Evolutionary conservation across 2,329 filamentous ascomycete genomes (phyloP).

Genomic region (Ophiostoma tasmaniense): DNA sequence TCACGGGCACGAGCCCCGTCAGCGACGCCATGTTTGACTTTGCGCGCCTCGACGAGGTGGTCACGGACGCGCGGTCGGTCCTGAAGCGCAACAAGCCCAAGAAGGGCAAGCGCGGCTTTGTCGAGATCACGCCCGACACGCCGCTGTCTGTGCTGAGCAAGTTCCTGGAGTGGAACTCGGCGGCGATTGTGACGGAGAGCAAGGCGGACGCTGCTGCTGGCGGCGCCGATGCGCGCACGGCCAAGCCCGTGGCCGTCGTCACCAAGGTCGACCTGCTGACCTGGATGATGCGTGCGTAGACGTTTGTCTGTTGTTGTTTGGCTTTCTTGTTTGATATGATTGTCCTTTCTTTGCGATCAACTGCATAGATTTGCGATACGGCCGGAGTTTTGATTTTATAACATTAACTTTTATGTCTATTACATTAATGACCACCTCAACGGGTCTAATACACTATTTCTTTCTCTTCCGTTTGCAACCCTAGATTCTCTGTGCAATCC

Average conservation of each 20-base stretch:
- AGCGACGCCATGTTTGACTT: slow-evolving; percentile 97
- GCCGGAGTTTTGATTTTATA: neutral
- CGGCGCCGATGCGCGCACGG: slow-evolving; percentile 42
- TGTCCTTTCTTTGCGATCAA: slow-evolving; percentile 4
- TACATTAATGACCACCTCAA: slow-evolving; percentile 1
- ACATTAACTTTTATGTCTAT: neutral
- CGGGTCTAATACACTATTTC: neutral
- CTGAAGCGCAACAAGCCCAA: neutral
- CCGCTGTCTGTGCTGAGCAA: slow-evolving; percentile 73
- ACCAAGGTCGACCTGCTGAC: slow-evolving; percentile 94
- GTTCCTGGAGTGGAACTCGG: slow-evolving; percentile 98
- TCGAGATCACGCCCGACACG: slow-evolving; percentile 90
- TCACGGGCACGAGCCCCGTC: slow-evolving; percentile 63
- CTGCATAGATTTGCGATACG: slow-evolving; percentile 2
- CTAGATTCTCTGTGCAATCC: slow-evolving; percentile 72
- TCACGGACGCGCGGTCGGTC: slow-evolving; percentile 64
- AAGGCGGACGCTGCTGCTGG: slow-evolving; percentile 16
- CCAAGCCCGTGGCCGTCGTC: slow-evolving; percentile 79
- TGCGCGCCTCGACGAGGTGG: slow-evolving; percentile 72
- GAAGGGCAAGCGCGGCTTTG: slow-evolving; percentile 59
- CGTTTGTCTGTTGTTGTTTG: neutral
- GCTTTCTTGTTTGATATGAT: neutral
- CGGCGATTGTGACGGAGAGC: slow-evolving; percentile 84
- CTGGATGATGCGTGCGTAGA: slow-evolving; percentile 66
- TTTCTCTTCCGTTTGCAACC: neutral